Evolutionary conservation across 2,329 filamentous ascomycete species (phyloP).

Genomic region (Colletotrichum lupini): DNA sequence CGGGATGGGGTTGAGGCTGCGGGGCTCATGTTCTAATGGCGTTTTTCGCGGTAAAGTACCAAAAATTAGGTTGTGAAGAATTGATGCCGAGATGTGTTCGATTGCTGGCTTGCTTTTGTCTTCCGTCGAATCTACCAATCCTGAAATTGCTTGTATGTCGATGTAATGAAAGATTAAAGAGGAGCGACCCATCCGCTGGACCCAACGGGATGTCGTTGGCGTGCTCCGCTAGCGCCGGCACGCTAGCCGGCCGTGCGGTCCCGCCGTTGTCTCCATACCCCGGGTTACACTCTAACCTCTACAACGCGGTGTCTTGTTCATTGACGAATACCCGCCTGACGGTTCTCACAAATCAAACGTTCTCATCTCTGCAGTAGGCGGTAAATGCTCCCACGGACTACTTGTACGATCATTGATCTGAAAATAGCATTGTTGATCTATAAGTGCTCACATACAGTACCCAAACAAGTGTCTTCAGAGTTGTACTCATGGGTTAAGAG

Average conservation of each 20-base stretch:
- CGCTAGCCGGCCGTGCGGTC: conserved; percentile 20
- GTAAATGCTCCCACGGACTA: not conserved
- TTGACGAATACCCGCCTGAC: not conserved
- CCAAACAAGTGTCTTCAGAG: not conserved
- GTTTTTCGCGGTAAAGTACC: not conserved
- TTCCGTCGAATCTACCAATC: not conserved
- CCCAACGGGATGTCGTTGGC: conserved; percentile 25
- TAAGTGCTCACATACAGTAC: not conserved
- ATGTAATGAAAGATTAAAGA: not conserved
- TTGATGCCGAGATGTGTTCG: too few relatives aligned
- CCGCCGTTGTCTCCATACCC: conserved; percentile 6
- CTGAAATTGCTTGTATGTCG: not conserved
- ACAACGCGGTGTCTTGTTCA: not conserved
- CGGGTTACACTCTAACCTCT: not conserved
- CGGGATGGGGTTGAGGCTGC: not conserved
- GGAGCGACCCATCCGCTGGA: not conserved
- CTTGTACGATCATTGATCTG: not conserved
- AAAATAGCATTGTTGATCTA: not conserved
- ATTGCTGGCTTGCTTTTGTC: not conserved
- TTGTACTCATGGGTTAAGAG: not conserved
- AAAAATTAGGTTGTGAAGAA: not conserved
- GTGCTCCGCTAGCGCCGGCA: conserved; percentile 22
- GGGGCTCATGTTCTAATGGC: not conserved
- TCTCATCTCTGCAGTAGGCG: too few relatives aligned
- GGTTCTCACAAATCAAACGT: too few relatives aligned